Evolutionary conservation across 257 asterid genomes (phyloP).

Genomic region (Asclepias syriaca): DNA sequence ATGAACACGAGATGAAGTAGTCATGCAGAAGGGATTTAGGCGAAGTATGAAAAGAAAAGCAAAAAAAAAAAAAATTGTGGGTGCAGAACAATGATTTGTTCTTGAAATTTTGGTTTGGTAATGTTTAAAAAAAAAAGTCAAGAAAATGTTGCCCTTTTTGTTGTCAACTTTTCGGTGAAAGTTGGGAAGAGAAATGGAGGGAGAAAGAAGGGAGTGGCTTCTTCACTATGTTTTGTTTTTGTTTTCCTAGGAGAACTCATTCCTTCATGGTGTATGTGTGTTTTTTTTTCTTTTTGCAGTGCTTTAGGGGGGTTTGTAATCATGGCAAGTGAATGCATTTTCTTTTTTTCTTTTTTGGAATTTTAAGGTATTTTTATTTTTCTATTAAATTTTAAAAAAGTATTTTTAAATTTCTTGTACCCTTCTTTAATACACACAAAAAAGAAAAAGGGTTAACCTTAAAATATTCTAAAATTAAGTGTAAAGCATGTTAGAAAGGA

Average conservation of each 20-base stretch:
- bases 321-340: slow-evolving; percentile 56
- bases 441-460: neutral
- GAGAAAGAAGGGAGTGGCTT: slow-evolving; percentile 23
- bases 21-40: slow-evolving; percentile 44
- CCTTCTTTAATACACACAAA: too few relatives aligned
- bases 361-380: too few relatives aligned
- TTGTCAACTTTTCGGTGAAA: slow-evolving; percentile 83
- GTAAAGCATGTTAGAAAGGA: slow-evolving; percentile 52
- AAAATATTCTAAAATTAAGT: slow-evolving; percentile 27
- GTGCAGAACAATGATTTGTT: slow-evolving; percentile 14
- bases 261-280: slow-evolving; percentile 16
- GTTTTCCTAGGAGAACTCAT: slow-evolving; percentile 18
- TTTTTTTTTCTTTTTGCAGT: slow-evolving; percentile 20
- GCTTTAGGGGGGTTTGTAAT: slow-evolving; percentile 71
- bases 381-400: too few relatives aligned
- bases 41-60: slow-evolving; percentile 19
- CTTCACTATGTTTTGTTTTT: slow-evolving; percentile 22
- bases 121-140: slow-evolving; percentile 26
- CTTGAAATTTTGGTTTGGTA: slow-evolving; percentile 1
- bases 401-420: too few relatives aligned
- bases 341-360: neutral
- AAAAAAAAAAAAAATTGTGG: slow-evolving; percentile 17
- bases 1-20: slow-evolving; percentile 15
- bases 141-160: slow-evolving; percentile 31
- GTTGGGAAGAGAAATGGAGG: slow-evolving; percentile 27